phyloP scores from a whole-genome alignment of 805 yeast species.

The Alloascoidea africana region DNA sequence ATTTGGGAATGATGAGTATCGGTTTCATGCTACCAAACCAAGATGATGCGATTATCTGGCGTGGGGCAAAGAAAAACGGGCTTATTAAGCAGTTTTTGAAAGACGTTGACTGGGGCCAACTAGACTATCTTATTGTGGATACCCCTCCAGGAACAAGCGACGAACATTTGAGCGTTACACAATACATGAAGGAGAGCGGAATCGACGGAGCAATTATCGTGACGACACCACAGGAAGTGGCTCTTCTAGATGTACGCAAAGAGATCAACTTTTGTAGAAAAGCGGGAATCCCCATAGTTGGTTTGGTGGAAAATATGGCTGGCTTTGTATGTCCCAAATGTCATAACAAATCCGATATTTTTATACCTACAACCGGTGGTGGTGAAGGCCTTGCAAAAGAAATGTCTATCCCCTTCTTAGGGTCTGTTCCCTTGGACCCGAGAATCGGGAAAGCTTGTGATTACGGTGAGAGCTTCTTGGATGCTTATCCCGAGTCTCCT shows the following conservation, averaged over 20 bases:
- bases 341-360: constrained; percentile 77
- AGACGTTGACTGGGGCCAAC: constrained; percentile 86
- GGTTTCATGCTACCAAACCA: constrained; percentile 88
- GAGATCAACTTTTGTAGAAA: constrained; percentile 91
- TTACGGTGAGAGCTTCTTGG: constrained; percentile 70
- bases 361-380: constrained; percentile 95
- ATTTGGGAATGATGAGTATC: constrained; percentile 89
- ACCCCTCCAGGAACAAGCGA: constrained; percentile 99
- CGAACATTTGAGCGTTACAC: constrained; percentile 84
- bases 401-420: constrained; percentile 61
- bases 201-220: constrained; percentile 92
- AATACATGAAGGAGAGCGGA: constrained; percentile 77
- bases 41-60: constrained; percentile 92
- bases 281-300: constrained; percentile 75
- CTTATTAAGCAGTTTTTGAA: constrained; percentile 85
- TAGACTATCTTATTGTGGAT: constrained; percentile 78
- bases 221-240: constrained; percentile 97
- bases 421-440: constrained; percentile 92
- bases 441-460: constrained; percentile 86
- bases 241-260: constrained; percentile 85
- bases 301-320: constrained; percentile 94
- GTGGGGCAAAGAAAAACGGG: constrained; percentile 92
- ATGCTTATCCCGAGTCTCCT: constrained; percentile 79
- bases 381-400: constrained; percentile 78
- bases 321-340: constrained; percentile 97